These are phyloP conservation scores for Nannizziopsis arthrosporioides DNA, from an alignment of 2,329 filamentous ascomycete genomes.

Conservation along the genomic window DNA sequence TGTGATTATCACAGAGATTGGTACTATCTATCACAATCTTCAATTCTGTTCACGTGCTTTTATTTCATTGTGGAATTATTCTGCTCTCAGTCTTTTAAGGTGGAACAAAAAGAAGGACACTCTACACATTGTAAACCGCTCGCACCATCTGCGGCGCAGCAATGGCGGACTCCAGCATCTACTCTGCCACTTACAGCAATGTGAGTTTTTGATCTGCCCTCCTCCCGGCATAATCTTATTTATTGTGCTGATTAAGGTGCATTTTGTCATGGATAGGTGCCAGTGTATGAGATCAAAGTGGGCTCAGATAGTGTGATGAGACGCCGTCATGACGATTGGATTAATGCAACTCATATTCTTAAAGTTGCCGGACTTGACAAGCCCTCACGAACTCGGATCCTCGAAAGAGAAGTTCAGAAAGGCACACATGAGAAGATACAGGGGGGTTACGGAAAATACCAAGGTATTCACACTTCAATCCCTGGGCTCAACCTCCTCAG, in stretches of 20 bases:
- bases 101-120: neutral
- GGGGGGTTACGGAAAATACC: conserved; percentile 96
- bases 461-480: conserved; percentile 45
- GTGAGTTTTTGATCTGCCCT: conserved; percentile 28
- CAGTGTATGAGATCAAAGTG: conserved; percentile 87
- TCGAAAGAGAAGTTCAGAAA: conserved; percentile 94
- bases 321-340: conserved; percentile 84
- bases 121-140: neutral
- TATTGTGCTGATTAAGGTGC: neutral
- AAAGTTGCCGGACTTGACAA: conserved; percentile 98
- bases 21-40: too few relatives aligned
- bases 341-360: conserved; percentile 98
- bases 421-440: conserved; percentile 96
- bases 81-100: too few relatives aligned
- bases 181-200: conserved; percentile 56
- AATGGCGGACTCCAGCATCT: conserved; percentile 37
- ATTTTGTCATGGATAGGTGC: conserved; percentile 50
- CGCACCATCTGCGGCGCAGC: neutral
- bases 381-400: conserved; percentile 81
- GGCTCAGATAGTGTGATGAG: conserved; percentile 91
- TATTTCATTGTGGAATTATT: too few relatives aligned
- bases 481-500: neutral
- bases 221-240: neutral
- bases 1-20: too few relatives aligned
- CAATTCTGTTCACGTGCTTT: too few relatives aligned